These are phyloP conservation scores for Phtheirospermum japonicum DNA, from an alignment of 257 asterid genomes.

Conservation along the genomic window DNA sequence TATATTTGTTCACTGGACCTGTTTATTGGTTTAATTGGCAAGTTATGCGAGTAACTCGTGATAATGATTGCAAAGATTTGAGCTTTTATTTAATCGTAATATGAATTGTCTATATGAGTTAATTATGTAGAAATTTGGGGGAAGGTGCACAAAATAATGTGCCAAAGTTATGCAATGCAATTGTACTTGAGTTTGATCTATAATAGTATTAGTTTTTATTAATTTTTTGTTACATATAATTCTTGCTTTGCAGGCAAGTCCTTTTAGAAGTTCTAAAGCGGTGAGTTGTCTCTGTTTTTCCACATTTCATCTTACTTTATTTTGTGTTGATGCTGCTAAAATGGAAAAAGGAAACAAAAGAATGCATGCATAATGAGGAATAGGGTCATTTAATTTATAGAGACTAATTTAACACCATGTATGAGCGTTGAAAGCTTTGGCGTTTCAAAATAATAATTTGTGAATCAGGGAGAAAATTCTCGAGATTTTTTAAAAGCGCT, in stretches of 20 bases:
- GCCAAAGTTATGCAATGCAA: neutral
- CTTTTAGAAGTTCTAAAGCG: slow-evolving; percentile 42
- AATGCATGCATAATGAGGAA: neutral
- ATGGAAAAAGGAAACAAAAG: slow-evolving; percentile 12
- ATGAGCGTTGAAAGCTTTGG: slow-evolving; percentile 10
- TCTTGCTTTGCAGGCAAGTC: slow-evolving; percentile 50
- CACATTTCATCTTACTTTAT: too few relatives aligned
- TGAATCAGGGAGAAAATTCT: too few relatives aligned
- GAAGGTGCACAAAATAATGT: too few relatives aligned
- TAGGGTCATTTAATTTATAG: neutral
- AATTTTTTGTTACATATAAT: too few relatives aligned
- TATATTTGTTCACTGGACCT: too few relatives aligned
- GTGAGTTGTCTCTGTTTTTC: slow-evolving; percentile 34
- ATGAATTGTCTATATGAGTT: neutral
- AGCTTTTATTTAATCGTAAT: slow-evolving; percentile 21
- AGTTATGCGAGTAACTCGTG: too few relatives aligned
- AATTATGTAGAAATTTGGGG: neutral
- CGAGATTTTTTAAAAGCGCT: too few relatives aligned
- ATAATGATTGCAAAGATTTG: slow-evolving; percentile 27
- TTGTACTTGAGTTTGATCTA: slow-evolving; percentile 17
- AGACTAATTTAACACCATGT: neutral
- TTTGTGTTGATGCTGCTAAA: neutral
- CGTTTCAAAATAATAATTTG: too few relatives aligned
- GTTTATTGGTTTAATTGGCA: too few relatives aligned
- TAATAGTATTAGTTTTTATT: slow-evolving; percentile 19